Evolutionary conservation across 169 alveolate species (phyloP).

Genomic region (Eimeria necatrix): DNA sequence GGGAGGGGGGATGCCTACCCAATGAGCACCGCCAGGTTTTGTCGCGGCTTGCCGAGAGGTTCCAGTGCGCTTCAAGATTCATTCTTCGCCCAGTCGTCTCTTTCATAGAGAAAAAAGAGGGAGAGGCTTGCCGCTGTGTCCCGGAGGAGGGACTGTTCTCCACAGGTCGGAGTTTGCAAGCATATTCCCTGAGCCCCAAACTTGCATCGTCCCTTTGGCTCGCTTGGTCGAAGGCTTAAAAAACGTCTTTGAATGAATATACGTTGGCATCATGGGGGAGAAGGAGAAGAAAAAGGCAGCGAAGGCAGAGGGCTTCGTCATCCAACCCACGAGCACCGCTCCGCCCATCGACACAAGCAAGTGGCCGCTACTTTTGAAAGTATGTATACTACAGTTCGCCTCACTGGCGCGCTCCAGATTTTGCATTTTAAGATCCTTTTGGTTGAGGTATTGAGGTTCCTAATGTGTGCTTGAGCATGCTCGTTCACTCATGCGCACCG

Average conservation of each 20-base stretch:
- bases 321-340: slow-evolving; percentile 52
- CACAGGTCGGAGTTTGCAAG: neutral
- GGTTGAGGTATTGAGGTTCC: neutral
- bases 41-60: no score
- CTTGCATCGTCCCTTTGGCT: neutral
- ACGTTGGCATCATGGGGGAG: neutral
- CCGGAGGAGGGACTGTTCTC: neutral
- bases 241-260: neutral
- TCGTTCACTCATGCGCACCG: slow-evolving; percentile 53
- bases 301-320: slow-evolving; percentile 22
- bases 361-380: slow-evolving; percentile 98
- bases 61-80: no score
- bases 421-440: no score
- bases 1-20: neutral
- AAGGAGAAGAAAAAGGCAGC: slow-evolving; percentile 28
- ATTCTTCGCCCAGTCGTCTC: neutral
- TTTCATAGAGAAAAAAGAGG: neutral
- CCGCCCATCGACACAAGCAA: slow-evolving; percentile 96
- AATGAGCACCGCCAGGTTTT: neutral
- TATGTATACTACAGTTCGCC: neutral
- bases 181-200: neutral
- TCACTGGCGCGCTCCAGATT: no score
- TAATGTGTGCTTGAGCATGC: neutral
- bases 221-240: no score
- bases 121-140: neutral